These are phyloP conservation scores for Thozetella sp. DNA, from an alignment of 495 filamentous ascomycete species.

Conservation along the genomic window DNA sequence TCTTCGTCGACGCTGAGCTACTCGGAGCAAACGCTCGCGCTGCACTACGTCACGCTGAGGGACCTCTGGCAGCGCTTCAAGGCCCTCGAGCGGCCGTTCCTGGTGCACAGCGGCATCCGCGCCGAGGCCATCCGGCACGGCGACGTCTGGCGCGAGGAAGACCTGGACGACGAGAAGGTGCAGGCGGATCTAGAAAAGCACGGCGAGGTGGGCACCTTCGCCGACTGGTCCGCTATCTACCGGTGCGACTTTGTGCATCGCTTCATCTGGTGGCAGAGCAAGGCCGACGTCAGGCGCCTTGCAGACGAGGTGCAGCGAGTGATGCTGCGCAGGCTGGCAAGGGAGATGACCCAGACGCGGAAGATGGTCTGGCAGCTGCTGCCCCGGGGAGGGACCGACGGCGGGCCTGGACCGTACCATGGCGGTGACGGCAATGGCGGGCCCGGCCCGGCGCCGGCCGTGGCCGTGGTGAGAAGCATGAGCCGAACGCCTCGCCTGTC, in stretches of 20 bases:
- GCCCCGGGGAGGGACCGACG: not conserved
- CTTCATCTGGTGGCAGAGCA: not conserved
- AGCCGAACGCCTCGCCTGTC: not conserved
- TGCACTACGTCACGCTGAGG: not conserved
- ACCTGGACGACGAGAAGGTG: not conserved
- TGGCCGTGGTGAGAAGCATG: not conserved
- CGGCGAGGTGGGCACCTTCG: not conserved
- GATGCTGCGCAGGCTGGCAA: not conserved
- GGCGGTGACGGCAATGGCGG: not conserved
- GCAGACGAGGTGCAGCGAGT: not conserved
- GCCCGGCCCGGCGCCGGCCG: not conserved
- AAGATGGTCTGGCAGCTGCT: not conserved
- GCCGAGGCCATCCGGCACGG: not conserved
- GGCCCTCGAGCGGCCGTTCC: not conserved
- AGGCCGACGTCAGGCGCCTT: not conserved
- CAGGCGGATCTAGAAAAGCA: not conserved
- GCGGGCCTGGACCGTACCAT: not conserved
- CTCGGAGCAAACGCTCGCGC: not conserved
- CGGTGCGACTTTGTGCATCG: conserved; percentile 1
- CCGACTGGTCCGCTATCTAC: not conserved
- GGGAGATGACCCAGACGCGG: not conserved
- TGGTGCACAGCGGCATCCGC: not conserved
- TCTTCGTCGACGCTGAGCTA: not conserved
- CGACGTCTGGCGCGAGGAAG: not conserved
- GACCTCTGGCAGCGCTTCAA: conserved; percentile 2